Percentiles rank a stretch among this genome's conserved stretches.
Conservation (phyloP, 352 stramenopile species). For the Globisporangium irregulare region DNA sequence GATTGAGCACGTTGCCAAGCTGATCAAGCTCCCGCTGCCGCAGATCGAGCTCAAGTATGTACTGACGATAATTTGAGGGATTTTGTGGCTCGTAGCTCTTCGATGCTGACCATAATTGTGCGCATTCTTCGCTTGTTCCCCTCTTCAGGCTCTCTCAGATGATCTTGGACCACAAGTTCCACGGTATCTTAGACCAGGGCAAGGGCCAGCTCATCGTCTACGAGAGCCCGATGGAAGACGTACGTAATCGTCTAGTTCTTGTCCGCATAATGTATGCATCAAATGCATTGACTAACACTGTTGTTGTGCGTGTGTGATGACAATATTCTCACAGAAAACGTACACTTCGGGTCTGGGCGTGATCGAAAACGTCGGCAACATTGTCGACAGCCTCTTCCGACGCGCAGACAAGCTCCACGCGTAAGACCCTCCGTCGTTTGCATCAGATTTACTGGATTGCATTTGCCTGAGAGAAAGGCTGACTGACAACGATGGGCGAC, state of each 20-base stretch:
- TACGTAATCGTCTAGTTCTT: constrained; percentile 32
- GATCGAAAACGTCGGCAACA: constrained; percentile 95
- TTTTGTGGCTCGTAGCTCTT: neutral
- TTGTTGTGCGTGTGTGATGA: too few species aligned
- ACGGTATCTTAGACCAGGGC: constrained; percentile 98
- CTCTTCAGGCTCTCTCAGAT: constrained; percentile 96
- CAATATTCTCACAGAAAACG: constrained; percentile 59
- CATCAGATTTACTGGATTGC: neutral
- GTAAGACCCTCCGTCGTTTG: constrained; percentile 24
- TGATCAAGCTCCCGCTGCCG: constrained; percentile 95
- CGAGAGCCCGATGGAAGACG: constrained; percentile 91
- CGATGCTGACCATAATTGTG: neutral
- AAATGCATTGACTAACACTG: neutral
- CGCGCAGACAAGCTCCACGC: constrained; percentile 81
- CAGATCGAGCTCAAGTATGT: constrained; percentile 86
- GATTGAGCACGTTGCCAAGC: constrained; percentile 94
- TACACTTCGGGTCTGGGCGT: constrained; percentile 93
- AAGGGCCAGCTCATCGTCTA: constrained; percentile 99
- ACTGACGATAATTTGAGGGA: neutral
- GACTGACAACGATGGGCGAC: neutral
- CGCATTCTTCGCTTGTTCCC: neutral
- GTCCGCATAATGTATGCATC: too few species aligned
- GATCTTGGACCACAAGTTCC: constrained; percentile 99
- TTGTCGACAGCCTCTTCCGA: constrained; percentile 95
- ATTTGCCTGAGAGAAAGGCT: neutral